These are phyloP conservation scores for Cyclotella baltica DNA, from an alignment of 108 stramenopile genomes.

Conservation along the genomic window DNA sequence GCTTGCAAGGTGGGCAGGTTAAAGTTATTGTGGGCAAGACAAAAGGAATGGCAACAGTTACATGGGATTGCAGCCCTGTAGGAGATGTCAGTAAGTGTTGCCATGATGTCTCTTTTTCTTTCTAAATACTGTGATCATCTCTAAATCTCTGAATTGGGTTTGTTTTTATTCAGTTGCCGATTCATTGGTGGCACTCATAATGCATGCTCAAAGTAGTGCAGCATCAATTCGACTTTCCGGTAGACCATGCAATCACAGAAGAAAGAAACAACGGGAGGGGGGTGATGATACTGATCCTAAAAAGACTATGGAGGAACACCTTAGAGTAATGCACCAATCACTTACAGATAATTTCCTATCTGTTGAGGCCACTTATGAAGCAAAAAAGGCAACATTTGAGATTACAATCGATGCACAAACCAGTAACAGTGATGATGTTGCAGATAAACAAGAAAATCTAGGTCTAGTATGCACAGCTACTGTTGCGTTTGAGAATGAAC, in stretches of 20 bases:
- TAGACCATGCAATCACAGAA: constrained; percentile 81
- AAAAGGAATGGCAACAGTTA: constrained; percentile 72
- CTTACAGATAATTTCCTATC: constrained; percentile 78
- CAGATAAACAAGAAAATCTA: constrained; percentile 46
- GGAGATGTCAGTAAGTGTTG: constrained; percentile 71
- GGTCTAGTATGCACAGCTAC: constrained; percentile 63
- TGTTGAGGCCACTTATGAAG: constrained; percentile 87
- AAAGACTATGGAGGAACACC: constrained; percentile 55
- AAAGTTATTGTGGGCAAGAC: constrained; percentile 72
- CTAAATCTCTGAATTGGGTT: no score
- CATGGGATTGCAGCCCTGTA: constrained; percentile 92
- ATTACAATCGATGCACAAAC: constrained; percentile 73
- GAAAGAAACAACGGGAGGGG: constrained; percentile 52
- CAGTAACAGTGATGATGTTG: constrained; percentile 25
- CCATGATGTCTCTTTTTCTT: background rate
- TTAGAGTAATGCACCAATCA: constrained; percentile 64
- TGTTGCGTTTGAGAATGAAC: constrained; percentile 66
- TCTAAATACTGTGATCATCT: no score
- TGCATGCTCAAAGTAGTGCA: constrained; percentile 91
- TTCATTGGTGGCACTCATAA: constrained; percentile 87
- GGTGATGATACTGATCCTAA: constrained; percentile 32
- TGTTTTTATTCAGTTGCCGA: constrained; percentile 74
- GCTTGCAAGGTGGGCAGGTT: constrained; percentile 72
- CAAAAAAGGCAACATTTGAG: constrained; percentile 71
- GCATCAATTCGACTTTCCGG: constrained; percentile 89